Conservation (phyloP, 169 alveolate genomes). For the Eimeria praecox region DNA sequence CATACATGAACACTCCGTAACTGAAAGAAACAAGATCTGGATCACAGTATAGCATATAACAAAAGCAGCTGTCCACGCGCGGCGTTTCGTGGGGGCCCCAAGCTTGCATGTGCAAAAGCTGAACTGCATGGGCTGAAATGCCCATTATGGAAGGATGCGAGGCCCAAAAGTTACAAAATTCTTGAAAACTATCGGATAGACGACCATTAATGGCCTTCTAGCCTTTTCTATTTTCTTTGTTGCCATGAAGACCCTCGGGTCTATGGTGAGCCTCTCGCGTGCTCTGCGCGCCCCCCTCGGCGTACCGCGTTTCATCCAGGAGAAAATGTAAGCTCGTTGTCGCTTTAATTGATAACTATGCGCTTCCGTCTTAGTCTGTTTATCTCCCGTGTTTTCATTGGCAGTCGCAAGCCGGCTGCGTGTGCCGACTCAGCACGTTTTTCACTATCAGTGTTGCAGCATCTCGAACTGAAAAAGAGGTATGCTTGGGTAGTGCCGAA, state of each 20-base stretch:
- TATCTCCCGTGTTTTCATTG: not conserved
- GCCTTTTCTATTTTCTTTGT: no score
- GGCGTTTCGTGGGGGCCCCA: not conserved
- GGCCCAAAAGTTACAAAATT: not conserved
- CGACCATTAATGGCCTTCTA: not conserved
- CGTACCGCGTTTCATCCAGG: not conserved
- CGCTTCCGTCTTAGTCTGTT: not conserved
- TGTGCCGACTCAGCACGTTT: not conserved
- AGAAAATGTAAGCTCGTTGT: not conserved
- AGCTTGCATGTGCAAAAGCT: not conserved
- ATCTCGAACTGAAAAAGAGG: not conserved
- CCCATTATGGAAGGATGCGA: not conserved
- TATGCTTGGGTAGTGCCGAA: no score
- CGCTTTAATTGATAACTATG: not conserved
- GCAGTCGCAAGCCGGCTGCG: not conserved
- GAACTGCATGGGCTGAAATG: not conserved
- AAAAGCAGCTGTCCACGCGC: not conserved
- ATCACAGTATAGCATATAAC: not conserved
- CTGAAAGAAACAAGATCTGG: not conserved
- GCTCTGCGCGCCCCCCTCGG: conserved; percentile 65
- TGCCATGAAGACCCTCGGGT: not conserved
- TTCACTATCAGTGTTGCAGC: not conserved
- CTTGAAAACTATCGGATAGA: not conserved
- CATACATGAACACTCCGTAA: not conserved
- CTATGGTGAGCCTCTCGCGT: conserved; percentile 47